Evolutionary conservation across 495 filamentous ascomycete species (phyloP).

Genomic region (Xylaria longipes): DNA sequence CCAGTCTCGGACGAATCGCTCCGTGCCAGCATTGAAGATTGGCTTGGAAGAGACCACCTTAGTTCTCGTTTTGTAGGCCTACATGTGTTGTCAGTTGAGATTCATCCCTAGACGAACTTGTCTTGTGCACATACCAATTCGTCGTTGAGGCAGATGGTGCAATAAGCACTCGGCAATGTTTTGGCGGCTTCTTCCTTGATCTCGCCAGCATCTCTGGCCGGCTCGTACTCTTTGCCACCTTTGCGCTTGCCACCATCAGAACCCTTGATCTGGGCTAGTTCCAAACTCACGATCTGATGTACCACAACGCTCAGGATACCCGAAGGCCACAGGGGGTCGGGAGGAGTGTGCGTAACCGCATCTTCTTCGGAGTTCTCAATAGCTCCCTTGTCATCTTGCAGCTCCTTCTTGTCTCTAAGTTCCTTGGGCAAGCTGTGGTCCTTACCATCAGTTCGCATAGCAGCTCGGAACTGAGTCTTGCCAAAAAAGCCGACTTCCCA

Average conservation of each 20-base stretch:
- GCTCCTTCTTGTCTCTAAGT: constrained; percentile 72
- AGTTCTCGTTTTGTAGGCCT: constrained; percentile 82
- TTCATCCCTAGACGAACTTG: too few relatives aligned
- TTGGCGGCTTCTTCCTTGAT: constrained; percentile 78
- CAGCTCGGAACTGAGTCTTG: constrained; percentile 83
- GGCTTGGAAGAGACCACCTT: constrained; percentile 93
- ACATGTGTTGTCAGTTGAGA: constrained; percentile 18
- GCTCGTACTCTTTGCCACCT: constrained; percentile 81
- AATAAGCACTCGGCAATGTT: constrained; percentile 85
- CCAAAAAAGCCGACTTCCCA: constrained; percentile 97
- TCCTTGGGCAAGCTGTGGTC: constrained; percentile 74
- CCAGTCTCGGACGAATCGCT: constrained; percentile 96
- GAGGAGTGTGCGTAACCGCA: constrained; percentile 85
- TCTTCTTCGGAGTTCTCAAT: constrained; percentile 78
- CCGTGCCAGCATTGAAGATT: constrained; percentile 95
- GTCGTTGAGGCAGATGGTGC: constrained; percentile 89
- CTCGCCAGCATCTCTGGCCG: constrained; percentile 86
- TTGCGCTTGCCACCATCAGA: constrained; percentile 68
- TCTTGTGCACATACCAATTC: constrained; percentile 61
- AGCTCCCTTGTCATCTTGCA: constrained; percentile 89
- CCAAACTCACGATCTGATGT: constrained; percentile 94
- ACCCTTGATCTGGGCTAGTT: constrained; percentile 81
- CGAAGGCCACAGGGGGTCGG: constrained; percentile 91
- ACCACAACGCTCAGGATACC: constrained; percentile 83
- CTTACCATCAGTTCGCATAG: constrained; percentile 84